Evolutionary conservation across 169 alveolate genomes (phyloP).

Genomic region (Plasmodium adleri): DNA sequence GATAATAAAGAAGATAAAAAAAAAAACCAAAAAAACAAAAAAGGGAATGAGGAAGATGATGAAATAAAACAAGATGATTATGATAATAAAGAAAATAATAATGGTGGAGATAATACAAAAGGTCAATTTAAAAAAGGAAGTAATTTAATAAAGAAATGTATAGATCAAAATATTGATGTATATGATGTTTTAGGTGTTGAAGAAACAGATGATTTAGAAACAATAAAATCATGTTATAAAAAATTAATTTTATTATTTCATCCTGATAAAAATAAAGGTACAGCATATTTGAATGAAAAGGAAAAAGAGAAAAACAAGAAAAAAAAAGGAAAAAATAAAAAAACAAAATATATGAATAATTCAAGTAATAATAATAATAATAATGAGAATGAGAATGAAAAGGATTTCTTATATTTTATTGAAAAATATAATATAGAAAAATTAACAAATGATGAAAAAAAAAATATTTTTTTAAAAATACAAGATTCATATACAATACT

Average conservation of each 20-base stretch:
- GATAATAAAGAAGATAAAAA: slow-evolving; percentile 4
- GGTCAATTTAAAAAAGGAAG: slow-evolving; percentile 37
- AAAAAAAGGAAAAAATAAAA: slow-evolving; percentile 58
- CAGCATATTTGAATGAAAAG: slow-evolving; percentile 34
- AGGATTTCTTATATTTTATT: slow-evolving; percentile 71
- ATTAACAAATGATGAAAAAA: slow-evolving; percentile 80
- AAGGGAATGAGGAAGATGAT: slow-evolving; percentile 12
- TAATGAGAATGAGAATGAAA: slow-evolving; percentile 10
- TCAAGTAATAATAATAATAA: slow-evolving; percentile 16
- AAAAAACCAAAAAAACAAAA: slow-evolving; percentile 13
- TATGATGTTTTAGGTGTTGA: slow-evolving; percentile 82
- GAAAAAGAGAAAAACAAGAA: slow-evolving; percentile 72
- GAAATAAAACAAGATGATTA: background rate
- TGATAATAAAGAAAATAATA: slow-evolving; percentile 25
- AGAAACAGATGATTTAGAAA: slow-evolving; percentile 81
- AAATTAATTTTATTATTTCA: slow-evolving; percentile 83
- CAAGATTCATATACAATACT: slow-evolving; percentile 95
- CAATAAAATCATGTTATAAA: slow-evolving; percentile 81
- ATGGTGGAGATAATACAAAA: slow-evolving; percentile 21
- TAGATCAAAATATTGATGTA: slow-evolving; percentile 79
- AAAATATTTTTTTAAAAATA: slow-evolving; percentile 87
- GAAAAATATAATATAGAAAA: slow-evolving; percentile 78
- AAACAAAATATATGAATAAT: slow-evolving; percentile 13
- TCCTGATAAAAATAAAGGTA: slow-evolving; percentile 83
- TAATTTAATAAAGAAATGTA: slow-evolving; percentile 79